phyloP scores from a whole-genome alignment of 805 yeast species.

The Candida glaebosa region DNA sequence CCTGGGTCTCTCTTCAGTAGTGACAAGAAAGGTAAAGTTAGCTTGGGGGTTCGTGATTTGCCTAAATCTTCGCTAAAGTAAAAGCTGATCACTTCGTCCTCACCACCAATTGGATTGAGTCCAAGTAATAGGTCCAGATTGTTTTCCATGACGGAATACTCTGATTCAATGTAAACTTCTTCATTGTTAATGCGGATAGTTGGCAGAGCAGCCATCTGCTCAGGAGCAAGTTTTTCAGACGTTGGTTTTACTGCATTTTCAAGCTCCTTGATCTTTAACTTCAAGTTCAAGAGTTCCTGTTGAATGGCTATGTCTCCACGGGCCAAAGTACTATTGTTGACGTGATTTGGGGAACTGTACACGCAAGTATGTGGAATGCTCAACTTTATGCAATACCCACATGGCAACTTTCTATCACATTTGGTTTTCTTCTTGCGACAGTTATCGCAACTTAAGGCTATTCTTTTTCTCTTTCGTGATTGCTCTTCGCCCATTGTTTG shows the following conservation, averaged over 20 bases:
- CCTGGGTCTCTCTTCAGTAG: conserved; percentile 9
- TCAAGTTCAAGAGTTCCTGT: conserved; percentile 3
- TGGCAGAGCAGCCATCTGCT: too few species aligned
- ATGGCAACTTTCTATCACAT: conserved; percentile 33
- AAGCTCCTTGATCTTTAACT: not conserved
- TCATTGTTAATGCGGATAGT: not conserved
- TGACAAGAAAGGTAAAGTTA: conserved; percentile 6
- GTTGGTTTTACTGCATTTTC: conserved; percentile 5
- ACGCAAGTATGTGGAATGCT: conserved; percentile 7
- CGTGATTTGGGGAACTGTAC: conserved; percentile 6
- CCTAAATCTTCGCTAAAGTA: conserved; percentile 7
- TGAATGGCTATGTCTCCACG: conserved; percentile 1
- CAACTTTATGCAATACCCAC: conserved; percentile 17
- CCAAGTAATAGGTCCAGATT: conserved; percentile 9
- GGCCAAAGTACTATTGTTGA: conserved; percentile 1
- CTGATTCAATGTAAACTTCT: not conserved
- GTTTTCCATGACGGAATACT: not conserved
- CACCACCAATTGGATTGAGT: conserved; percentile 13
- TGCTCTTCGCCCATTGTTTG: conserved; percentile 4
- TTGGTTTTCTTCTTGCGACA: conserved; percentile 48
- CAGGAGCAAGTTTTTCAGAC: too few species aligned
- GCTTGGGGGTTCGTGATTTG: not conserved
- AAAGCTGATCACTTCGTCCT: conserved; percentile 19
- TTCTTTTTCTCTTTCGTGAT: conserved; percentile 34
- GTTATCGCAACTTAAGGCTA: conserved; percentile 44